Percentiles rank a stretch among this genome's conserved stretches.
Conservation (phyloP, 1,284 basidiomycete species). For the Naganishia liquefaciens region DNA sequence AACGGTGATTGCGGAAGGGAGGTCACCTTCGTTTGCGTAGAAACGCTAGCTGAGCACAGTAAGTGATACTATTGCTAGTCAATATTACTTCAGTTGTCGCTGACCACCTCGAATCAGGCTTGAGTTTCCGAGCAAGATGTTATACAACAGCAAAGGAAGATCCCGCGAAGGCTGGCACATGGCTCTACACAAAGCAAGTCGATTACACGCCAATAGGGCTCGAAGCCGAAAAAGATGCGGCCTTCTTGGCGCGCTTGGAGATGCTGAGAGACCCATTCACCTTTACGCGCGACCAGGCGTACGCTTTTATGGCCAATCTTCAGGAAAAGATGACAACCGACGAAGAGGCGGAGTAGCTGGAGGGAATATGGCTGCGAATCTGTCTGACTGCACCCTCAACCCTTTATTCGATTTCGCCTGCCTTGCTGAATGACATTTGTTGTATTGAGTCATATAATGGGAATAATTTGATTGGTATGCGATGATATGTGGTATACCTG, state of each 20-base stretch:
- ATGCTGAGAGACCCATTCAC: constrained; percentile 41
- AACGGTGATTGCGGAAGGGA: constrained; percentile 41
- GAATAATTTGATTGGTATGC: background rate
- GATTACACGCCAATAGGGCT: constrained; percentile 41
- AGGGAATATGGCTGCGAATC: too few relatives aligned
- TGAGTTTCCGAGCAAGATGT: constrained; percentile 48
- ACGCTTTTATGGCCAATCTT: constrained; percentile 38
- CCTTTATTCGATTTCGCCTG: constrained; percentile 1
- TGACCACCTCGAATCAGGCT: constrained; percentile 36
- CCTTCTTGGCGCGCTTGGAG: constrained; percentile 41
- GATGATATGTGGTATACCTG: constrained; percentile 1
- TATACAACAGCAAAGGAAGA: constrained; percentile 42
- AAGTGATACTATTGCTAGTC: constrained; percentile 32
- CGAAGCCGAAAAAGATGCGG: constrained; percentile 41
- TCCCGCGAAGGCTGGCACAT: constrained; percentile 34
- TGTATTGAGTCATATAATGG: background rate
- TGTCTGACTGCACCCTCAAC: background rate
- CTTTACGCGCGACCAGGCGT: constrained; percentile 38
- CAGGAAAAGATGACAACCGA: constrained; percentile 33
- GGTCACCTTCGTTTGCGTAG: constrained; percentile 47
- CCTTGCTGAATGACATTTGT: background rate
- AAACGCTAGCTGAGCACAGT: constrained; percentile 46
- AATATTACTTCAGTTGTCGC: background rate
- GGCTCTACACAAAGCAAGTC: constrained; percentile 38
- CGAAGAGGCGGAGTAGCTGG: constrained; percentile 23